These are phyloP conservation scores for Hygrophorus pudorinus DNA, from an alignment of 768 basidiomycete species.

Conservation along the genomic window DNA sequence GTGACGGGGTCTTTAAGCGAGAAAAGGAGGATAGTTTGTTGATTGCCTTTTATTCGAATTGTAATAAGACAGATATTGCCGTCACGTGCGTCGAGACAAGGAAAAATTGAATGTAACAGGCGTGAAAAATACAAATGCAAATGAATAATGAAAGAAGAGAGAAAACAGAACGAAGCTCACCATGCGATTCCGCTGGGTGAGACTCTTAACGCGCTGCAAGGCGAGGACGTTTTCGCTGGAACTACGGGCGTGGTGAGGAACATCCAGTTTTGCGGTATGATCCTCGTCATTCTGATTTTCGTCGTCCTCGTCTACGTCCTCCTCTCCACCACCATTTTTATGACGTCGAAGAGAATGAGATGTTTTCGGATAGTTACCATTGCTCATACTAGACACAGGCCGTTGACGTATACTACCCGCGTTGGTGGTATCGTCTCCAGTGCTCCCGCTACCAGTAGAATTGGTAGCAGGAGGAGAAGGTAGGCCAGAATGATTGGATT, in stretches of 20 bases:
- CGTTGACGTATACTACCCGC: constrained; percentile 16
- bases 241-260: constrained; percentile 16
- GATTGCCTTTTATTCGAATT: constrained; percentile 34
- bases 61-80: background rate
- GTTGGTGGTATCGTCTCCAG: constrained; percentile 43
- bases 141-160: background rate
- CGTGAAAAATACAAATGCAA: constrained; percentile 5
- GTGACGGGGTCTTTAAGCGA: constrained; percentile 49
- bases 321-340: constrained; percentile 22
- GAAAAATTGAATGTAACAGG: background rate
- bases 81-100: background rate
- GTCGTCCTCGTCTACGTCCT: constrained; percentile 40
- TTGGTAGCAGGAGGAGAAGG: constrained; percentile 83
- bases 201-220: constrained; percentile 57
- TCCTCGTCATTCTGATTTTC: constrained; percentile 46
- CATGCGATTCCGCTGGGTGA: constrained; percentile 65
- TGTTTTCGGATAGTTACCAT: constrained; percentile 28
- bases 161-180: constrained; percentile 30
- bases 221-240: constrained; percentile 48
- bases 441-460: constrained; percentile 75
- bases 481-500: constrained; percentile 50
- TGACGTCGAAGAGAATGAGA: constrained; percentile 16
- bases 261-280: constrained; percentile 45
- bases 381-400: constrained; percentile 26
- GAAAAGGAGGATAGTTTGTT: constrained; percentile 57